phyloP scores from a whole-genome alignment of 2,329 filamentous ascomycete species.

The Aureobasidium sp. region DNA sequence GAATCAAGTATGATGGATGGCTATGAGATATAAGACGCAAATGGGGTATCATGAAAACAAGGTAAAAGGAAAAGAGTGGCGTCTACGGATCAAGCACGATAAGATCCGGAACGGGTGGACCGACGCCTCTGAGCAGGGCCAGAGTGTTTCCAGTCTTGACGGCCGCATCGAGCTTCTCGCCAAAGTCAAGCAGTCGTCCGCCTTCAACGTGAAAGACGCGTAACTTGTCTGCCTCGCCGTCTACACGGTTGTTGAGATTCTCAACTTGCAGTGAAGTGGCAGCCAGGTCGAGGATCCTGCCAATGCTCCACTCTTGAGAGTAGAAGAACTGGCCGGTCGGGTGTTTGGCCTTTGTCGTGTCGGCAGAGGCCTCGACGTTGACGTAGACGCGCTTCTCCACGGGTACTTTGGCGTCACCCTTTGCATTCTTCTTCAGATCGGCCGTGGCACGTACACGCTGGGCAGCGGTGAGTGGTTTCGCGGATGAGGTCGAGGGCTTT shows the following conservation, averaged over 20 bases:
- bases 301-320: constrained; percentile 73
- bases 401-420: constrained; percentile 77
- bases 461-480: constrained; percentile 45
- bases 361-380: constrained; percentile 81
- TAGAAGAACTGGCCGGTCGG: constrained; percentile 53
- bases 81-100: constrained; percentile 41
- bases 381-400: constrained; percentile 82
- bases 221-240: constrained; percentile 68
- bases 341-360: constrained; percentile 73
- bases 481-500: not conserved
- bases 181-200: constrained; percentile 76
- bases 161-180: constrained; percentile 68
- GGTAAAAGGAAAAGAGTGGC: not conserved
- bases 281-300: constrained; percentile 69
- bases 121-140: constrained; percentile 77
- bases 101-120: constrained; percentile 62
- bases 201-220: constrained; percentile 90
- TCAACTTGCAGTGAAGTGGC: constrained; percentile 69
- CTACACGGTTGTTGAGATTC: constrained; percentile 74
- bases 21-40: not conserved
- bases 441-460: constrained; percentile 63
- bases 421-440: constrained; percentile 74
- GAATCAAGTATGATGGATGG: not conserved
- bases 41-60: constrained; percentile 3
- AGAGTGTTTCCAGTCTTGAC: constrained; percentile 81